These are phyloP conservation scores for Achaetomiella virescens DNA, from an alignment of 495 filamentous ascomycete species.

Conservation along the genomic window DNA sequence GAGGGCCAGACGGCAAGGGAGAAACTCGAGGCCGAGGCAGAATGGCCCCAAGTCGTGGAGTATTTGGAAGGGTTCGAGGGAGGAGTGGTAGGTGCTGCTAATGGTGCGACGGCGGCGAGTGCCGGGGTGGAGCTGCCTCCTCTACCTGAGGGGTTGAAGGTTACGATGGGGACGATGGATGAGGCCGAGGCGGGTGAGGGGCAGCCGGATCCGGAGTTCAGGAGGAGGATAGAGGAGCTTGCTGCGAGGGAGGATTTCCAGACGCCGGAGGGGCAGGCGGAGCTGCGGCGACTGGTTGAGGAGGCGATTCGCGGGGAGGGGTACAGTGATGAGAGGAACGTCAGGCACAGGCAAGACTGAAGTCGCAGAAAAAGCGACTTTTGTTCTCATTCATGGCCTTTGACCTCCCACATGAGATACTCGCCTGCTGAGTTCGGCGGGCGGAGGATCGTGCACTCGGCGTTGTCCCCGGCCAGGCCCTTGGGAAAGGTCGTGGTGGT, in stretches of 20 bases:
- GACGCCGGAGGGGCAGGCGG: constrained; percentile 60
- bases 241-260: constrained; percentile 67
- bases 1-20: constrained; percentile 66
- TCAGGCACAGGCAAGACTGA: constrained; percentile 55
- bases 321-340: constrained; percentile 52
- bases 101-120: constrained; percentile 16
- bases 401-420: constrained; percentile 51
- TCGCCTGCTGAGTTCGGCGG: constrained; percentile 40
- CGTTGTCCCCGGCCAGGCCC: constrained; percentile 35
- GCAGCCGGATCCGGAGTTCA: constrained; percentile 63
- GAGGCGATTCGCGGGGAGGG: constrained; percentile 57
- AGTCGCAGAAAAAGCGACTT: not conserved
- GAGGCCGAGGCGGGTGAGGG: constrained; percentile 52
- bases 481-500: constrained; percentile 42
- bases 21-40: constrained; percentile 62
- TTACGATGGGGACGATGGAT: constrained; percentile 61
- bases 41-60: constrained; percentile 60
- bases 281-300: constrained; percentile 61
- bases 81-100: constrained; percentile 20
- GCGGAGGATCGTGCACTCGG: constrained; percentile 43
- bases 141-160: constrained; percentile 57
- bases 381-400: constrained; percentile 33
- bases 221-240: constrained; percentile 68
- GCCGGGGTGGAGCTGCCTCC: constrained; percentile 34
- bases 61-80: constrained; percentile 55